These are phyloP conservation scores for Trichosanthes truncata DNA, from an alignment of 306 rosid genomes.

Conservation along the genomic window DNA sequence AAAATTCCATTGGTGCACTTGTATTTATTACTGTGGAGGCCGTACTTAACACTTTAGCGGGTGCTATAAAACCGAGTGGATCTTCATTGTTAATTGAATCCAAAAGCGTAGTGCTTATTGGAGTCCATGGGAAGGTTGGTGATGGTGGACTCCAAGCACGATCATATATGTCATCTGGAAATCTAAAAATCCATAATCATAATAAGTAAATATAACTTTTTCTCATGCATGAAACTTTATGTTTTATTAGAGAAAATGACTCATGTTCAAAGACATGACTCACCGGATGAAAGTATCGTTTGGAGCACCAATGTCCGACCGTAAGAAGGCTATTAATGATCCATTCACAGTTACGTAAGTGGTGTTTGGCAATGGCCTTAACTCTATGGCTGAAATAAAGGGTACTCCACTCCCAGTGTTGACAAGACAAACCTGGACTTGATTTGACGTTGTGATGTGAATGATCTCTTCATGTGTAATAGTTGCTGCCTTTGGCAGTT, in stretches of 20 bases:
- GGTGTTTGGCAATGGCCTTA: constrained; percentile 12
- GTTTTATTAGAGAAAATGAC: too few species aligned
- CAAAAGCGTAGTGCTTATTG: background rate
- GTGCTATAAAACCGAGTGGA: background rate
- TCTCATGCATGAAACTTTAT: too few species aligned
- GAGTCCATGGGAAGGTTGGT: background rate
- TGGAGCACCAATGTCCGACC: constrained; percentile 12
- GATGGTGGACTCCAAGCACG: background rate
- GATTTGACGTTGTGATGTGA: constrained; percentile 2
- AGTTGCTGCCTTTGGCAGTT: background rate
- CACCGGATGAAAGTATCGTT: background rate
- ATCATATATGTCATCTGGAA: background rate
- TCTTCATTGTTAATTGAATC: background rate
- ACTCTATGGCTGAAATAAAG: constrained; percentile 16
- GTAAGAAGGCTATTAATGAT: constrained; percentile 2
- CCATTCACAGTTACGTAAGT: constrained; percentile 6
- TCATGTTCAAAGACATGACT: too few species aligned
- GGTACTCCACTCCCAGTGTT: constrained; percentile 3
- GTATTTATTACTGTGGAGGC: constrained; percentile 18
- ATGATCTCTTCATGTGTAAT: background rate
- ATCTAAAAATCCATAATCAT: background rate
- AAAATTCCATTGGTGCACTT: constrained; percentile 6
- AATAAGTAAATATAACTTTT: too few species aligned
- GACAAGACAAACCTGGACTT: constrained; percentile 11
- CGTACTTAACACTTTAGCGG: constrained; percentile 5